A percentile compares a stretch with the other conserved stretches of the same genome.
Evolutionary conservation across 139 green algal species (phyloP).

Genomic region (Picocystis salinarum): DNA sequence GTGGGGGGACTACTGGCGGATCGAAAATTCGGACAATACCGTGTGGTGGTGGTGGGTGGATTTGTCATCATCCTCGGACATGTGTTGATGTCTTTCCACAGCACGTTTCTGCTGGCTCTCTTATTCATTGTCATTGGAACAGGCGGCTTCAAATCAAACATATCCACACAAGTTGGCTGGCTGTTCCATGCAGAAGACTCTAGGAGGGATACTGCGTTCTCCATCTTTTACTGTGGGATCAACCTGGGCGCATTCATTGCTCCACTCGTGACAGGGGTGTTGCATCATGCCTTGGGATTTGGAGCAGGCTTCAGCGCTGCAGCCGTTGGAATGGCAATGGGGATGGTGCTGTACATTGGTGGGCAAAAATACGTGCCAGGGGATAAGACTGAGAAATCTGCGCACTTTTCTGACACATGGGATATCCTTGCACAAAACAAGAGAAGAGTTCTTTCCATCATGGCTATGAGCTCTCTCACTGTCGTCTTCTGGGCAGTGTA

Average conservation of each 20-base stretch:
- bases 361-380: background rate
- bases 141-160: slow-evolving; percentile 12
- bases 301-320: slow-evolving; percentile 4
- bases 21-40: slow-evolving; percentile 3
- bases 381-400: too few species aligned
- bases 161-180: slow-evolving; percentile 1
- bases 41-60: slow-evolving; percentile 5
- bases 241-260: slow-evolving; percentile 13
- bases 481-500: slow-evolving; percentile 8
- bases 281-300: slow-evolving; percentile 1
- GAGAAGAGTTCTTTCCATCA: background rate
- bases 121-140: slow-evolving; percentile 9
- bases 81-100: slow-evolving; percentile 2
- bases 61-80: slow-evolving; percentile 9
- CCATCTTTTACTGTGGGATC: slow-evolving; percentile 14
- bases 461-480: background rate
- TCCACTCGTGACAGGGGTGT: slow-evolving; percentile 4
- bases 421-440: background rate
- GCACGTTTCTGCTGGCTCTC: slow-evolving; percentile 7
- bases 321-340: slow-evolving; percentile 6
- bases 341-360: slow-evolving; percentile 5
- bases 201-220: slow-evolving; percentile 6
- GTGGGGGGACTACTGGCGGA: slow-evolving; percentile 8
- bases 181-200: slow-evolving; percentile 4
- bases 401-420: too few species aligned